phyloP scores from a whole-genome alignment of 2,329 filamentous ascomycete genomes.

The Penicillium sp. region DNA sequence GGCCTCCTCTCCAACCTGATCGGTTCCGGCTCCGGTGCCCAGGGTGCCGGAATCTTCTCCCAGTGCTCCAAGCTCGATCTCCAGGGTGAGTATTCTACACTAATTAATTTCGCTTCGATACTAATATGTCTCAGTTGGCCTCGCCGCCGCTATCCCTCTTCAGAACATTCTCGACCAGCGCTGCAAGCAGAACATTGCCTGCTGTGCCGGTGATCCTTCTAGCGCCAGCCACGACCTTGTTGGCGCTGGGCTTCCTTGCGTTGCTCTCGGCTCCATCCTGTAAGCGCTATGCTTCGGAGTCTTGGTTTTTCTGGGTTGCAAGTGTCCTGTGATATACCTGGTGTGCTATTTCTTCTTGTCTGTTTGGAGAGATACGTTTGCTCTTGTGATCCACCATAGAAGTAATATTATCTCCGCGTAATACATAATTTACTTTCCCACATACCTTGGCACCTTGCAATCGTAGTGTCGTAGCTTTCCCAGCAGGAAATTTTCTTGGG shows the following conservation, averaged over 20 bases:
- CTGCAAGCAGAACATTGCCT: slow-evolving; percentile 42
- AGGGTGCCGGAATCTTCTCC: slow-evolving; percentile 37
- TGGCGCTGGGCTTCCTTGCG: slow-evolving; percentile 35
- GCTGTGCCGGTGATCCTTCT: slow-evolving; percentile 33
- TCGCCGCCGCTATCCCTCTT: slow-evolving; percentile 23
- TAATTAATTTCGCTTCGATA: rapidly evolving
- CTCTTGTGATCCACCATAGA: slow-evolving; percentile 11
- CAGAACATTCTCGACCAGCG: slow-evolving; percentile 33
- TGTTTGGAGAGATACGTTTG: slow-evolving; percentile 11
- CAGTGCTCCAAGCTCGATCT: slow-evolving; percentile 41
- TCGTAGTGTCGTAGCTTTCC: too few relatives aligned
- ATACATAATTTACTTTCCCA: slow-evolving; percentile 16
- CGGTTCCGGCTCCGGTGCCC: slow-evolving; percentile 31
- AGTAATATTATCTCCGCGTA: slow-evolving; percentile 10
- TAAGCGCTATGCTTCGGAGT: slow-evolving; percentile 26
- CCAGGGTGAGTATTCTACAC: slow-evolving; percentile 23
- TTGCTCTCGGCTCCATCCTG: slow-evolving; percentile 38
- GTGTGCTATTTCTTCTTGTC: slow-evolving; percentile 13
- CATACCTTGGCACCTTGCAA: not conserved
- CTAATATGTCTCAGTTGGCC: slow-evolving; percentile 14
- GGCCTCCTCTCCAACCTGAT: slow-evolving; percentile 35
- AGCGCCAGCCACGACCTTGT: slow-evolving; percentile 20
- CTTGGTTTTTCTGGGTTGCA: not conserved
- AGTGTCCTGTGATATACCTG: slow-evolving; percentile 14
- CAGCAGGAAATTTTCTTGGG: too few relatives aligned